Evolutionary conservation across 257 asterid species (phyloP), one percentile per base, ranked within the genome.

Genomic region (Solanum pinnatisectum): DNA sequence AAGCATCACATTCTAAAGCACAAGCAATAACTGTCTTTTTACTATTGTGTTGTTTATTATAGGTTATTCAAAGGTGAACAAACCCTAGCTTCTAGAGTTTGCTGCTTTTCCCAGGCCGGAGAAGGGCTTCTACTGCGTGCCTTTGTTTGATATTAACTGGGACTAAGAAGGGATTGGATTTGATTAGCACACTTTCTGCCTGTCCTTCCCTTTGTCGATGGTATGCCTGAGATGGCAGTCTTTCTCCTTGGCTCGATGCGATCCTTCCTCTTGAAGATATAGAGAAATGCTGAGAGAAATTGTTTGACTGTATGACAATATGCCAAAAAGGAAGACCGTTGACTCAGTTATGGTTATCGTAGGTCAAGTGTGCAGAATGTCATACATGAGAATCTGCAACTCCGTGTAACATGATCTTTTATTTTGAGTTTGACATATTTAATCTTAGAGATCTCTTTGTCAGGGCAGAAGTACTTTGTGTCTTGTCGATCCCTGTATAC

Each of bases 301-400:
- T 2, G 98, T 88, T 20, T 40, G 95, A 94, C 36, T 94, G 95
- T 72, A 83, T 96, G 59, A 36, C 13, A 88, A 46, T 81, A 35
- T 94, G 99, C 91, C 87, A 59, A 68, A 87, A 93, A 65, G 98
- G 98, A 88, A 96, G 94, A 94, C 90, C 94, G 14, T 90, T 93
- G 36, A 86, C 89, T 6, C 90, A 89, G 90, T 92, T 96, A 79
- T 94, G 99, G 99, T 25, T 89, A 37, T 82, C 22, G 14, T 91
- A 90, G 87, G 83, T 82, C 22, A 27, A 37, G 15, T 40, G 59
- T 39, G 81, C 39, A 6, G 35, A 12, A 40, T 40, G 25, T 77
- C 13, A 25, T 12, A 16, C 36, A n/a, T 23, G 35, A 74, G 32
- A 77, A 77, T 77, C 33, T 39, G 84, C 84, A 77, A n/a, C 56